These are phyloP conservation scores for Claviceps digitariae DNA, from an alignment of 2,329 filamentous ascomycete genomes.

Conservation along the genomic window DNA sequence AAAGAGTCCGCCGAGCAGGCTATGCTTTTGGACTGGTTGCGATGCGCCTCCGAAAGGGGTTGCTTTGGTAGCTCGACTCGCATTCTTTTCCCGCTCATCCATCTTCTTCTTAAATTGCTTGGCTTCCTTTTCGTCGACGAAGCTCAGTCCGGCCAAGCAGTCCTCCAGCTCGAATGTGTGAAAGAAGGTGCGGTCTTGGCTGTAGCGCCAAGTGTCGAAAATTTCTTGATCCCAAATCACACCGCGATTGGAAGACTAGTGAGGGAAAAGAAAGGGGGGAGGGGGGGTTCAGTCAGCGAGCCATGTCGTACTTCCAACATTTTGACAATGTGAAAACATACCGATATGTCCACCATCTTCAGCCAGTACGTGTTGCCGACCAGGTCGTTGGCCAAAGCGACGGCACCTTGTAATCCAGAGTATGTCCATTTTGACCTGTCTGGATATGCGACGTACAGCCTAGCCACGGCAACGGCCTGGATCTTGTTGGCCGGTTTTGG, in stretches of 20 bases:
- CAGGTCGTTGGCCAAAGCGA: slow-evolving; percentile 82
- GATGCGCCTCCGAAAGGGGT: slow-evolving; percentile 55
- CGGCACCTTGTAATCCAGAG: slow-evolving; percentile 83
- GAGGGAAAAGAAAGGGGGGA: not conserved
- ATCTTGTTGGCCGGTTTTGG: slow-evolving; percentile 96
- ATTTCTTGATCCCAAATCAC: slow-evolving; percentile 98
- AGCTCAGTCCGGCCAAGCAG: slow-evolving; percentile 79
- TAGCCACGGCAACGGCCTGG: slow-evolving; percentile 83
- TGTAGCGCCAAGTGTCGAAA: slow-evolving; percentile 88
- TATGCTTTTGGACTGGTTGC: slow-evolving; percentile 26
- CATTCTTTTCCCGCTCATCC: slow-evolving; percentile 90
- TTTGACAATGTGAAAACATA: slow-evolving; percentile 24
- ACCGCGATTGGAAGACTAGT: slow-evolving; percentile 59
- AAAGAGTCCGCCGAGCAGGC: slow-evolving; percentile 48
- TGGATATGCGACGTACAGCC: slow-evolving; percentile 86
- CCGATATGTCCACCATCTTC: slow-evolving; percentile 93
- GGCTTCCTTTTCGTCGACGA: slow-evolving; percentile 94
- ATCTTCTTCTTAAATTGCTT: slow-evolving; percentile 97
- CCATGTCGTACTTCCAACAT: not conserved
- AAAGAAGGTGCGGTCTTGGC: slow-evolving; percentile 95
- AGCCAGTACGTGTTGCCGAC: slow-evolving; percentile 96
- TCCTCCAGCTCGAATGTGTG: slow-evolving; percentile 94
- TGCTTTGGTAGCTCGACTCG: slow-evolving; percentile 69
- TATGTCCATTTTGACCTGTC: slow-evolving; percentile 81
- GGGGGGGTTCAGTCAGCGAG: slow-evolving; percentile 1